A percentile compares a stretch with the other conserved stretches of the same genome.
phyloP scores from a whole-genome alignment of 305 asterid species.

The Vinca major region DNA sequence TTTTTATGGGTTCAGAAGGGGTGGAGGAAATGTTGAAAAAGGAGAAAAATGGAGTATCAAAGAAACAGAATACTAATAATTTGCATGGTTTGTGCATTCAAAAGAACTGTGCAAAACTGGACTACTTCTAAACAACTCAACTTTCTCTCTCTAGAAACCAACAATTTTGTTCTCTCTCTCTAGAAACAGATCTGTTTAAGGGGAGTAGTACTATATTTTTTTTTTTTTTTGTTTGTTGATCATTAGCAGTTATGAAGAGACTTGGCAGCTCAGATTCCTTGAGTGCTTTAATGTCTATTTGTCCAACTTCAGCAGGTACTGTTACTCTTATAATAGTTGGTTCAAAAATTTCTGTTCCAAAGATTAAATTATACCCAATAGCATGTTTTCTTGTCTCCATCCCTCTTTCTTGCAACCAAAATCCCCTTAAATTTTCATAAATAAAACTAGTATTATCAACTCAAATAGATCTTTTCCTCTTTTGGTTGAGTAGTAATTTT shows the following conservation, averaged over 20 bases:
- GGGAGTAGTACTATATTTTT: not conserved
- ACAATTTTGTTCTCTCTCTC: conserved; percentile 1
- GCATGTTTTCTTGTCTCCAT: conserved; percentile 36
- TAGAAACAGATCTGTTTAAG: conserved; percentile 14
- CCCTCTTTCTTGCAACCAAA: conserved; percentile 8
- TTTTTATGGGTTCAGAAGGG: conserved; percentile 44
- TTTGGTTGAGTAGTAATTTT: conserved; percentile 21
- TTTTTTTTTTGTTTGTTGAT: conserved; percentile 14
- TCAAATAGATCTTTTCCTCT: conserved; percentile 16
- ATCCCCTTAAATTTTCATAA: conserved; percentile 1
- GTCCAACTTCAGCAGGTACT: conserved; percentile 82
- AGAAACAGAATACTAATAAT: conserved; percentile 26
- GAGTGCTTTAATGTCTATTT: conserved; percentile 74
- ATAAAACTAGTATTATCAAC: not conserved
- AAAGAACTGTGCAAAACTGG: conserved; percentile 45
- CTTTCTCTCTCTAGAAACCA: conserved; percentile 2
- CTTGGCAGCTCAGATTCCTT: conserved; percentile 58
- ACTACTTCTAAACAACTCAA: conserved; percentile 33
- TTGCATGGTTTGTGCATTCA: conserved; percentile 39
- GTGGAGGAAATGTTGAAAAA: conserved; percentile 30
- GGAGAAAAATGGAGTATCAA: conserved; percentile 39
- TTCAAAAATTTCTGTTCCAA: conserved; percentile 11
- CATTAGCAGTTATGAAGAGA: conserved; percentile 61
- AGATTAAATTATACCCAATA: conserved; percentile 19
- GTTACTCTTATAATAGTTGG: conserved; percentile 8